Conservation (phyloP, 768 basidiomycete genomes). For the Boletus vermiculosoides region DNA sequence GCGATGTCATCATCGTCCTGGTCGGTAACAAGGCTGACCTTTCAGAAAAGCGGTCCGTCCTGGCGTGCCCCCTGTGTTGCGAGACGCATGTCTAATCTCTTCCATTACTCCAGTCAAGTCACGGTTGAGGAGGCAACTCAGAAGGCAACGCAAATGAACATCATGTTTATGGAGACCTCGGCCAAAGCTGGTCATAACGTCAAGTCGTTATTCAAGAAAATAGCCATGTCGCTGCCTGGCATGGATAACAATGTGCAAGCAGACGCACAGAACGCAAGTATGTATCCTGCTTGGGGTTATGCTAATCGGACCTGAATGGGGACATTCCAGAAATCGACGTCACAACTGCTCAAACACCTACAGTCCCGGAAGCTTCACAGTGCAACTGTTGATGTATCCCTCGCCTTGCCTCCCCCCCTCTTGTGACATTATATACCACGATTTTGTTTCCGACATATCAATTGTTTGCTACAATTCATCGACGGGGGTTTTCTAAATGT, state of each 20-base stretch:
- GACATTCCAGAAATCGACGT: slow-evolving; percentile 81
- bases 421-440: slow-evolving; percentile 27
- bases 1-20: slow-evolving; percentile 96
- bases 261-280: slow-evolving; percentile 54
- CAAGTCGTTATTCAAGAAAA: slow-evolving; percentile 98
- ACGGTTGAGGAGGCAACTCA: slow-evolving; percentile 95
- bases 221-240: slow-evolving; percentile 95
- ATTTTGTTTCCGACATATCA: slow-evolving; percentile 28
- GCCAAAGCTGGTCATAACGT: slow-evolving; percentile 99
- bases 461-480: slow-evolving; percentile 14
- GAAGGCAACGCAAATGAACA: slow-evolving; percentile 84
- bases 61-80: background rate
- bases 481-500: slow-evolving; percentile 7
- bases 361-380: slow-evolving; percentile 83
- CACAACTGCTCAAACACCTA: slow-evolving; percentile 61
- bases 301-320: slow-evolving; percentile 5
- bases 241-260: slow-evolving; percentile 80
- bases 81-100: slow-evolving; percentile 5
- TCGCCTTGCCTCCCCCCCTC: background rate
- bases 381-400: slow-evolving; percentile 65
- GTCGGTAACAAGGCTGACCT: slow-evolving; percentile 99
- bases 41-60: slow-evolving; percentile 90
- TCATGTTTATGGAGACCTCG: slow-evolving; percentile 99
- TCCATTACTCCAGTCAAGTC: slow-evolving; percentile 74
- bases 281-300: slow-evolving; percentile 8